Percentiles rank a stretch among this genome's conserved stretches.
phyloP scores from a whole-genome alignment of 129 eudicot genomes.

The Tagetes patula region DNA sequence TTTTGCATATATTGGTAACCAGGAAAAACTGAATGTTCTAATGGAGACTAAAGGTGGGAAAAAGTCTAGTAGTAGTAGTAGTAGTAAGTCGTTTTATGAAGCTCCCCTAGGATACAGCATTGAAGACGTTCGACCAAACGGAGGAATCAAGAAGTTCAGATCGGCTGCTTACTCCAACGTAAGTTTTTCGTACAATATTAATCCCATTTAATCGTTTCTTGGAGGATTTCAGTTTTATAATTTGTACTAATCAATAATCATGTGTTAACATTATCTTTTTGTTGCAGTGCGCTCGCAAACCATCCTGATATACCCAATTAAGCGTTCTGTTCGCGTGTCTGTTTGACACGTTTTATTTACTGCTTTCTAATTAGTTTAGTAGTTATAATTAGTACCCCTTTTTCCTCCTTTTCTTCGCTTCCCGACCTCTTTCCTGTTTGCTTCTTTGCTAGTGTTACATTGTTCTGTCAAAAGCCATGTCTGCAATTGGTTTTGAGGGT shows the following conservation, averaged over 20 bases:
- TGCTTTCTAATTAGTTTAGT: constrained; percentile 36
- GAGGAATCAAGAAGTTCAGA: constrained; percentile 97
- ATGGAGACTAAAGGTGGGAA: constrained; percentile 99
- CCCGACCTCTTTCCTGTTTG: constrained; percentile 28
- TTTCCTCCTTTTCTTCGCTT: constrained; percentile 67
- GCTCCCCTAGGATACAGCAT: constrained; percentile 99
- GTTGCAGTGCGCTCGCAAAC: constrained; percentile 99
- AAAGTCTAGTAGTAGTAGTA: constrained; percentile 68
- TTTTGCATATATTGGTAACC: not conserved
- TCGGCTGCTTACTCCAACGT: constrained; percentile 99
- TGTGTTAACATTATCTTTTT: constrained; percentile 6
- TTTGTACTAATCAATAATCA: not conserved
- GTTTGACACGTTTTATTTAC: constrained; percentile 50
- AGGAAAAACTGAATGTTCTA: constrained; percentile 69
- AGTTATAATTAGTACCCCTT: constrained; percentile 35
- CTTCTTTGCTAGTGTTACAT: constrained; percentile 22
- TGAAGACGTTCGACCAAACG: constrained; percentile 99
- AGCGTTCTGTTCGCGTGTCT: constrained; percentile 47
- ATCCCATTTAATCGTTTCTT: not conserved
- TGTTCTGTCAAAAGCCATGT: constrained; percentile 34
- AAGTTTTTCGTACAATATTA: constrained; percentile 15
- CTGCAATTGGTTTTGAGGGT: constrained; percentile 98
- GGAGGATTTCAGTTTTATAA: not conserved
- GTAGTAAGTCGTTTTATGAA: constrained; percentile 78
- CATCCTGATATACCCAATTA: constrained; percentile 75